Evolutionary conservation across 139 green algal genomes (phyloP).

Genomic region (Haematococcus sp.): DNA sequence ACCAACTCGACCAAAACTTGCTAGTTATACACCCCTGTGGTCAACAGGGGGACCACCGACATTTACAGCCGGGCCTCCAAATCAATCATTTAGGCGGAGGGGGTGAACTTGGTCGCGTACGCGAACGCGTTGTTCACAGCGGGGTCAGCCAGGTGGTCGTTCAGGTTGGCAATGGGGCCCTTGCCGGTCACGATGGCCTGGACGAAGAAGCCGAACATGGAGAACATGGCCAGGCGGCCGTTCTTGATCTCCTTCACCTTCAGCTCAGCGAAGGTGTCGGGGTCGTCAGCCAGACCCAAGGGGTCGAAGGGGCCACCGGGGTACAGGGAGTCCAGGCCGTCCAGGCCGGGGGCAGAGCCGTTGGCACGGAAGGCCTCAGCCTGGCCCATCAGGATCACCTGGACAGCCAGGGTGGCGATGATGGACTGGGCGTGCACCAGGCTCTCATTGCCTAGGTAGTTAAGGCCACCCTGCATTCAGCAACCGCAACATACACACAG

Average conservation of each 20-base stretch:
- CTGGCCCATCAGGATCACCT: constrained; percentile 83
- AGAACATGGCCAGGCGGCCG: constrained; percentile 35
- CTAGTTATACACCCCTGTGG: neutral
- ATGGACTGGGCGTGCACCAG: constrained; percentile 93
- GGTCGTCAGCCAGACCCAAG: constrained; percentile 93
- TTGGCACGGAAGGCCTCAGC: constrained; percentile 77
- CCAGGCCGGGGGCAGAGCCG: constrained; percentile 56
- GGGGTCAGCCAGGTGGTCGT: constrained; percentile 78
- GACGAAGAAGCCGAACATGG: constrained; percentile 68
- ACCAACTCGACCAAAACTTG: neutral
- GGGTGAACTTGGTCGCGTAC: constrained; percentile 61
- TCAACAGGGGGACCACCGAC: too few species aligned
- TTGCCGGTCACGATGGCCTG: constrained; percentile 70
- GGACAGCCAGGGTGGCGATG: constrained; percentile 76
- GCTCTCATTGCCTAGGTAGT: constrained; percentile 72
- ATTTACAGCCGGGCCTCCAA: too few species aligned
- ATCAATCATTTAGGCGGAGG: neutral
- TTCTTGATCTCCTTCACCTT: constrained; percentile 67
- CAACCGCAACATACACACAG: too few species aligned
- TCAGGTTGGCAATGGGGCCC: constrained; percentile 59
- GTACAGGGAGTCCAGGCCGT: constrained; percentile 90
- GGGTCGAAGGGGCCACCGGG: constrained; percentile 86
- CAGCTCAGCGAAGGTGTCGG: constrained; percentile 86
- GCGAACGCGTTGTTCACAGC: constrained; percentile 64
- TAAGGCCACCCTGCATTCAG: constrained; percentile 50